Evolutionary conservation across 768 basidiomycete species (phyloP), one percentile per base, ranked within the genome.

Genomic region (Scleroderma citrinum): DNA sequence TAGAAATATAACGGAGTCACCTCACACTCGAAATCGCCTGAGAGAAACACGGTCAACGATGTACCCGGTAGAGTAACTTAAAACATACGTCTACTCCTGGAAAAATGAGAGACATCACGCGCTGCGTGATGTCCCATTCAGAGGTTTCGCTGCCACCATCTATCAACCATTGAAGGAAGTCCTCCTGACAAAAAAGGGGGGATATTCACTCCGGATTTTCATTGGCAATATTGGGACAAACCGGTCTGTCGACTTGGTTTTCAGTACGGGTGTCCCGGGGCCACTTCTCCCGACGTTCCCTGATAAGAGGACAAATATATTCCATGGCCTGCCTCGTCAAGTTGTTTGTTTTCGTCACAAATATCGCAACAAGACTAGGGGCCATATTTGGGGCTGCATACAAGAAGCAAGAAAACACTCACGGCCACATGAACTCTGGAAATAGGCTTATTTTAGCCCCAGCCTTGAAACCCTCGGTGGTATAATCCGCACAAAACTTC

Each of bases 371-470:
- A 3, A 61, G 23, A 5, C 65, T 66, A 35, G 12, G 34, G 34
- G 13, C 26, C 5, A 8, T 29, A 8, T 35, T n/a, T n/a, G 13
- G 5, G 12, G 37, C 7, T 19, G 16, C 37, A 23, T 8, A 29
- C 26, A 49, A 19, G 37, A 3, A 3, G 7, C 11, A 13, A 29
- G 39, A 47, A 6, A 6, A 46, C 2, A 52, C 56, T 32, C 47
- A 71, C 70, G 63, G 63, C 46, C 57, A 59, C 47, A 74, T 29
- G 13, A 65, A 59, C 0, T 44, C 19, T 0, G 76, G 76, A 23
- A 72, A 65, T 0, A 62, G 12, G 6, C 46, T 49, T 13, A 71
- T 47, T 1, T 65, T 31, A 5, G 19, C 19, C 0, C 50, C 56
- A 4, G 48, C 59, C 14, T 34, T 52, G 5, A 57, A n/a, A 21